phyloP scores from a whole-genome alignment of 2,329 filamentous ascomycete genomes.

The Colletotrichum nymphaeae region DNA sequence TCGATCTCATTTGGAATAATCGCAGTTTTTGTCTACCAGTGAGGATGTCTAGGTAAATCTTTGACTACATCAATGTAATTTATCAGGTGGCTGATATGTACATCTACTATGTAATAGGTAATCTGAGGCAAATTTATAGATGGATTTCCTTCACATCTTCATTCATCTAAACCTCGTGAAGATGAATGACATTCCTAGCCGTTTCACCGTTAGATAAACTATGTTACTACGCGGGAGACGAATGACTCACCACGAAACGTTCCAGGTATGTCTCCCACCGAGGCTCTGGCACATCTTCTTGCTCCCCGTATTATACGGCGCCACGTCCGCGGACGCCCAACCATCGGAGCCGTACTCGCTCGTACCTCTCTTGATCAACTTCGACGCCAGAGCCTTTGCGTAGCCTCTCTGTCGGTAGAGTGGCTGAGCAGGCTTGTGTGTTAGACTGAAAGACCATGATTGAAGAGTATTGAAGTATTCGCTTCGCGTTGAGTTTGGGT shows the following conservation, averaged over 20 bases:
- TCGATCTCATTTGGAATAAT: no score
- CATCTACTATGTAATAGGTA: not conserved
- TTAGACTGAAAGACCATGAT: not conserved
- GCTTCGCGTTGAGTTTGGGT: not conserved
- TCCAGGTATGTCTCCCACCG: conserved; percentile 66
- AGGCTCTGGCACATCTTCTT: conserved; percentile 71
- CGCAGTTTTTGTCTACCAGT: no score
- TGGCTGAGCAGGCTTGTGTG: conserved; percentile 46
- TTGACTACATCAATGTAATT: no score
- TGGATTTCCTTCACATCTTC: not conserved
- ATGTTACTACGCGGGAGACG: no score
- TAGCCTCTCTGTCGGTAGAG: conserved; percentile 70
- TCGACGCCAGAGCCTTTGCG: conserved; percentile 70
- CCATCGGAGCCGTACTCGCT: conserved; percentile 58
- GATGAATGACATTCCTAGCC: not conserved
- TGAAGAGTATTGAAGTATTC: not conserved
- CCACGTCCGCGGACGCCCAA: conserved; percentile 73
- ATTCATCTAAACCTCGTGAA: not conserved
- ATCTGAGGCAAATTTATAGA: not conserved
- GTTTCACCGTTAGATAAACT: not conserved
- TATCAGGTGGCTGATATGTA: not conserved
- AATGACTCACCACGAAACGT: conserved; percentile 69
- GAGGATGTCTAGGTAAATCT: no score
- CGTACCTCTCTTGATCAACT: conserved; percentile 65
- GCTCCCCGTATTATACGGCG: conserved; percentile 69